Evolutionary conservation across 2,329 filamentous ascomycete species (phyloP), one percentile per base, ranked within the genome.

Genomic region (Fusarium circinatum): DNA sequence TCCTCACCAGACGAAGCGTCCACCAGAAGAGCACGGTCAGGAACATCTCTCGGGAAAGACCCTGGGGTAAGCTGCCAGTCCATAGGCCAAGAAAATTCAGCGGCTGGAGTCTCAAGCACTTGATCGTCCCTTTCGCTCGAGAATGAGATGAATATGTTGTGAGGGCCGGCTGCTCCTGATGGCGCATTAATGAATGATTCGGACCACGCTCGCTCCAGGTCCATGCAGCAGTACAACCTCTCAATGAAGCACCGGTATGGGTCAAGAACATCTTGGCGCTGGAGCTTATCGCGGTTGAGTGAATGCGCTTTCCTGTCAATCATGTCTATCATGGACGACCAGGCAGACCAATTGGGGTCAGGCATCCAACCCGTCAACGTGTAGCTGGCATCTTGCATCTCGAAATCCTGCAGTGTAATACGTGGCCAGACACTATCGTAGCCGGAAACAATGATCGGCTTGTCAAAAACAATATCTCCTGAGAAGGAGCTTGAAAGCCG

Each of bases 291-390:
- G 18, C 62, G 55, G 14, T 58, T 64, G 24, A 75, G 57, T 7
- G 57, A 51, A 17, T 69, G 70, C n/a, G 71, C 58, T 42, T 78
- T 76, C 54, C 76, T 77, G 20, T 82, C 78, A 26, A 83, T 75
- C 57, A 78, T 70, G 39, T 79, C 72, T 9, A 70, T 62, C 51
- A 82, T 79, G 18, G 66, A 65, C 24, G 77, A 78, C 80, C 81
- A 82, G 41, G 68, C 72, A 51, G 85, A 82, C 79, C 81, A 83
- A 52, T 77, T 76, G 6, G 73, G 73, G 58, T 80, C 77, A n/a
- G 86, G 85, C 79, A 85, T 82, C 83, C 82, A 85, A 13, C 85
- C 86, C 6, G 80, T 71, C 68, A 86, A 74, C 0, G 83, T 82
- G 68, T 86, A 84, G 68, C 85, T 87, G 24, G 73, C 69, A 38